Evolutionary conservation across 2,329 filamentous ascomycete species (phyloP), one percentile per base, ranked within the genome.

Genomic region (Penicillium sp.): DNA sequence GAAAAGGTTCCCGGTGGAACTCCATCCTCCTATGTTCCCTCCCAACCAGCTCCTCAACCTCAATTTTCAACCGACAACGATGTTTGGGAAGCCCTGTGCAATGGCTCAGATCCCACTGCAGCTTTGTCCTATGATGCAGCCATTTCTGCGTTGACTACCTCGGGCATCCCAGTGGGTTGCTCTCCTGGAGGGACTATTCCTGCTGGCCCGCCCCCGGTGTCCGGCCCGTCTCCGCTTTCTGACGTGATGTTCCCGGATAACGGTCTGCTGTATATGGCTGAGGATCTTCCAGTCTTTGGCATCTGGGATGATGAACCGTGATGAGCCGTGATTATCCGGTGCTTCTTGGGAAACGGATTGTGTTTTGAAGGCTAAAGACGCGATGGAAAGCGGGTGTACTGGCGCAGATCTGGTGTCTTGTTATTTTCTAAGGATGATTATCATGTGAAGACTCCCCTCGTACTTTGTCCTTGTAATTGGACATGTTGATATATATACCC

Each of bases 241-340:
- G 64, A 66, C 48, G 53, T 66, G 34, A 58, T 67, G 5, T 55
- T 67, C 15, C 59, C 64, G 0, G 64, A 66, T 4, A 66, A 65
- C 35, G 64, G 64, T 1, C 53, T 67, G 13, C 48, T 67, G 6
- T 67, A 67, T 31, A 64, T 65, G 61, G 64, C 64, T 0, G 64
- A 67, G 29, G 64, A 67, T 46, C 52, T 67, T 7, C 61, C 63
- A 0, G 59, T 64, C 1, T 66, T 67, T 48, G 64, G 64, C 3
- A 54, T 66, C 6, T 67, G 64, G 61, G 60, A 53, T 44, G 64
- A 55, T 1, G 56, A 67, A n/a, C 33, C 54, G 53, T 45, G 64
- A 55, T 1, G 56, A 67, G 19, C 33, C 54, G 12, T 62, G 53
- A 57, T 39, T 28, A 24, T 13, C 4, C n/a, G 15, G 17, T 12